phyloP scores from a whole-genome alignment of 352 stramenopile species.

The Phytophthora colocasiae region DNA sequence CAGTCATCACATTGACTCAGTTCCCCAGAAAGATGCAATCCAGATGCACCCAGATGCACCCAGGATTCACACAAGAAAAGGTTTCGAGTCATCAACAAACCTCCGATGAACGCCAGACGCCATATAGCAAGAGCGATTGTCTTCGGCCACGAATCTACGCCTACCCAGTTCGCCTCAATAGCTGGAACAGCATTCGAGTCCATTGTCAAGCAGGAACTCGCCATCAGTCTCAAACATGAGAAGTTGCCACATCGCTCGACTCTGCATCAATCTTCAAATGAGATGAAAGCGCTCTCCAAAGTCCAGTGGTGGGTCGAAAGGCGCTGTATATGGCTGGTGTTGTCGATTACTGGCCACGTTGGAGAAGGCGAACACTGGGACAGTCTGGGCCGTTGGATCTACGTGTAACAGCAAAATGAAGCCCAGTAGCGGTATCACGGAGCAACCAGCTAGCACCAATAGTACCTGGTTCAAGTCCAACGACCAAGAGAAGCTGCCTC shows the following conservation, averaged over 20 bases:
- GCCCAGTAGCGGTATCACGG: constrained; percentile 51
- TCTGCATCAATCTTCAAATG: constrained; percentile 70
- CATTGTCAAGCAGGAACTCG: constrained; percentile 63
- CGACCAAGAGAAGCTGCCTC: constrained; percentile 61
- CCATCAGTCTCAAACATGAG: constrained; percentile 70
- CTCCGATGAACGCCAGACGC: constrained; percentile 58
- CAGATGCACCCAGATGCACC: constrained; percentile 28
- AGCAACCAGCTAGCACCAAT: constrained; percentile 42
- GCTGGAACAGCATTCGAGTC: constrained; percentile 50
- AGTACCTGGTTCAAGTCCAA: constrained; percentile 39
- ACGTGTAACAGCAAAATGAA: constrained; percentile 66
- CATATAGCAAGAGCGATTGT: constrained; percentile 56
- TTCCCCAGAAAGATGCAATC: constrained; percentile 65
- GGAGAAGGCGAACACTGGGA: constrained; percentile 24
- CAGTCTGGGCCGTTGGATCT: constrained; percentile 32
- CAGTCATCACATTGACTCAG: constrained; percentile 56
- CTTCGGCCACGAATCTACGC: constrained; percentile 59
- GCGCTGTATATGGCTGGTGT: constrained; percentile 1
- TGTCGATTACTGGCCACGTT: constrained; percentile 9
- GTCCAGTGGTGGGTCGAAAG: constrained; percentile 18
- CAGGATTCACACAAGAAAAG: constrained; percentile 67
- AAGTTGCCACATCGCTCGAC: constrained; percentile 79
- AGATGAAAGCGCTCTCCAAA: constrained; percentile 46
- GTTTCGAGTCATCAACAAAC: constrained; percentile 61
- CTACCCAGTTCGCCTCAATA: constrained; percentile 70